Conservation (phyloP, 2,329 filamentous ascomycete genomes). For the Ophiocordyceps unilateralis region DNA sequence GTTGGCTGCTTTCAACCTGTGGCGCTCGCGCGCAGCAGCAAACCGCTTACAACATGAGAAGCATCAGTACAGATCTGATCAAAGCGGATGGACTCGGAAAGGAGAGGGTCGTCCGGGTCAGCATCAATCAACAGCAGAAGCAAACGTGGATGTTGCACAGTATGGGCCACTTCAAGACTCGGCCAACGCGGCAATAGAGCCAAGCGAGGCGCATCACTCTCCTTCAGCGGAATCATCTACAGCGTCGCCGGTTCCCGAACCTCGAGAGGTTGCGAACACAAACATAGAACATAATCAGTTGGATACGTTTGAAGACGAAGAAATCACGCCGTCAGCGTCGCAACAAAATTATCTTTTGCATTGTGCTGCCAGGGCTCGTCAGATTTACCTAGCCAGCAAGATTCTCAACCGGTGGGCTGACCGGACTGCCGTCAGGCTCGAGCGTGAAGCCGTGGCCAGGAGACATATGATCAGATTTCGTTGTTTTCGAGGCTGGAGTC, state of each 20-base stretch:
- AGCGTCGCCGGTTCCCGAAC: not conserved
- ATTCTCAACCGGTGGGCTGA: slow-evolving; percentile 41
- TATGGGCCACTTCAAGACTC: not conserved
- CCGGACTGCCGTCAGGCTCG: slow-evolving; percentile 44
- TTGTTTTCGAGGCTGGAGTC: slow-evolving; percentile 19
- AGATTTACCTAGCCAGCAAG: slow-evolving; percentile 38
- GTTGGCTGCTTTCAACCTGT: slow-evolving; percentile 6
- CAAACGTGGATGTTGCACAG: not conserved
- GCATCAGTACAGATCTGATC: not conserved
- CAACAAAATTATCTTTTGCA: slow-evolving; percentile 13
- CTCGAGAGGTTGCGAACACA: too few relatives aligned
- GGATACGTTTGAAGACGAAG: not conserved
- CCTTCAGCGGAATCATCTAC: not conserved
- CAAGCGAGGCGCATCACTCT: not conserved
- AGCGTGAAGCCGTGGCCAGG: slow-evolving; percentile 49
- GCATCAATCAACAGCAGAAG: not conserved
- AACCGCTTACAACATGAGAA: not conserved
- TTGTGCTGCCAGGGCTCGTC: slow-evolving; percentile 44
- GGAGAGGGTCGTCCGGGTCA: not conserved
- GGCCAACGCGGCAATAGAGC: not conserved
- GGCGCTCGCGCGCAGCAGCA: slow-evolving; percentile 4
- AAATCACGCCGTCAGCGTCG: not conserved
- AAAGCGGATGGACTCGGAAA: not conserved
- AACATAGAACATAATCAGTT: not conserved
- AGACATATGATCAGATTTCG: slow-evolving; percentile 49